A percentile compares a stretch with the other conserved stretches of the same genome.
Evolutionary conservation across 768 basidiomycete genomes (phyloP).

Genomic region (Rubroboletus satanas): DNA sequence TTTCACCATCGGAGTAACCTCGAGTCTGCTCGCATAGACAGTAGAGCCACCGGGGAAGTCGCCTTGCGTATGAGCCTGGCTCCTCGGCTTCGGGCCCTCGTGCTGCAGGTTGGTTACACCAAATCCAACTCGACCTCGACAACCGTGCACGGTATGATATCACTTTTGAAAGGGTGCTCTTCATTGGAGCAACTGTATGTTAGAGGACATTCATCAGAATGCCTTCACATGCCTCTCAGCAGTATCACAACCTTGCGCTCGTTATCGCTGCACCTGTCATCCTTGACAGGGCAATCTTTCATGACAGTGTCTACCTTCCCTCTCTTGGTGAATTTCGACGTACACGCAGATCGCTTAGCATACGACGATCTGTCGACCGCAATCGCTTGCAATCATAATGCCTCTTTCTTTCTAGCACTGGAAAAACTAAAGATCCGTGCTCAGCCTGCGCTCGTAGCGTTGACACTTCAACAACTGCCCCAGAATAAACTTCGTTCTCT

Average conservation of each 20-base stretch:
- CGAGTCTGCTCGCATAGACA: conserved; percentile 20
- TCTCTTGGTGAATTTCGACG: conserved; percentile 37
- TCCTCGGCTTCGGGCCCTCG: conserved; percentile 32
- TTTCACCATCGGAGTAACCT: conserved; percentile 11
- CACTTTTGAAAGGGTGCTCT: conserved; percentile 22
- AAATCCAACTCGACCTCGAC: conserved; percentile 26
- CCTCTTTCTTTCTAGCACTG: conserved; percentile 34
- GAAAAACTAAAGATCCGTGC: conserved; percentile 40
- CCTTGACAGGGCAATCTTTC: conserved; percentile 36
- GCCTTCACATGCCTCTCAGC: conserved; percentile 31
- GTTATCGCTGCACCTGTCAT: conserved; percentile 40
- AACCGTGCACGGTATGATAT: conserved; percentile 17
- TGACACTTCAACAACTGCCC: conserved; percentile 34
- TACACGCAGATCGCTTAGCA: conserved; percentile 42
- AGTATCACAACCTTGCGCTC: conserved; percentile 32
- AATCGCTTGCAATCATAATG: not conserved
- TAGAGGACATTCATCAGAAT: conserved; percentile 35
- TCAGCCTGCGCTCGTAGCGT: conserved; percentile 31
- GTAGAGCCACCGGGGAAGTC: conserved; percentile 11
- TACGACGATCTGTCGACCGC: conserved; percentile 15
- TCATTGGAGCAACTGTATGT: conserved; percentile 36
- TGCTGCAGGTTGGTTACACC: conserved; percentile 31
- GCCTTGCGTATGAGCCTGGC: conserved; percentile 31
- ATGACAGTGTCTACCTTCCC: conserved; percentile 37
- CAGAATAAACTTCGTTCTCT: conserved; percentile 34